Percentiles rank a stretch among this genome's conserved stretches.
Conservation (phyloP, 768 basidiomycete species). For the Lanmaoa pseudosensibilis region DNA sequence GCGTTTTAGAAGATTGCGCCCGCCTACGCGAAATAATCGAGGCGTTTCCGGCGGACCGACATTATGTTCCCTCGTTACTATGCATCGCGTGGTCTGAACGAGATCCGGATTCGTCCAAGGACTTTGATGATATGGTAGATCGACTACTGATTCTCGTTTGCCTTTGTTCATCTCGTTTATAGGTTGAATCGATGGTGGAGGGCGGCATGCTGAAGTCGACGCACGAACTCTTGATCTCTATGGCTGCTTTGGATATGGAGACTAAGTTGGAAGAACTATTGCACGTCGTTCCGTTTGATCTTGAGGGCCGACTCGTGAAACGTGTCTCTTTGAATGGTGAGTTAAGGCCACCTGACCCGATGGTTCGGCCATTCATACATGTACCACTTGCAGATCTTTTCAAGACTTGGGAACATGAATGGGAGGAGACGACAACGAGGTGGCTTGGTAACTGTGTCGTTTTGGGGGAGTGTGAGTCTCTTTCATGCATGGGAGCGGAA, state of each 20-base stretch:
- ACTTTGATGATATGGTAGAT: constrained; percentile 63
- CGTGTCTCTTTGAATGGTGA: constrained; percentile 48
- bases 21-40: constrained; percentile 66
- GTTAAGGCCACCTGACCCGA: constrained; percentile 20
- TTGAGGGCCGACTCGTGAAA: constrained; percentile 56
- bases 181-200: constrained; percentile 52
- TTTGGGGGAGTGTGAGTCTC: constrained; percentile 48
- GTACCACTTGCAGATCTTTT: constrained; percentile 25
- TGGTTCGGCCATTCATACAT: neutral
- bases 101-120: constrained; percentile 40
- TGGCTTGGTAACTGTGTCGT: constrained; percentile 27
- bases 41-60: constrained; percentile 50
- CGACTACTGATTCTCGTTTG: neutral
- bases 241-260: constrained; percentile 57
- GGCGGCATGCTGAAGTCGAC: constrained; percentile 43
- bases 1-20: constrained; percentile 68
- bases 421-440: constrained; percentile 20
- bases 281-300: constrained; percentile 47
- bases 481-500: neutral
- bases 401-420: constrained; percentile 22
- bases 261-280: constrained; percentile 49
- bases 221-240: constrained; percentile 50
- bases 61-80: constrained; percentile 63
- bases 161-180: constrained; percentile 5
- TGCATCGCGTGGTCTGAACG: constrained; percentile 60